Conservation (phyloP, 2,329 filamentous ascomycete genomes). For the Neopestalotiopsis sp. region DNA sequence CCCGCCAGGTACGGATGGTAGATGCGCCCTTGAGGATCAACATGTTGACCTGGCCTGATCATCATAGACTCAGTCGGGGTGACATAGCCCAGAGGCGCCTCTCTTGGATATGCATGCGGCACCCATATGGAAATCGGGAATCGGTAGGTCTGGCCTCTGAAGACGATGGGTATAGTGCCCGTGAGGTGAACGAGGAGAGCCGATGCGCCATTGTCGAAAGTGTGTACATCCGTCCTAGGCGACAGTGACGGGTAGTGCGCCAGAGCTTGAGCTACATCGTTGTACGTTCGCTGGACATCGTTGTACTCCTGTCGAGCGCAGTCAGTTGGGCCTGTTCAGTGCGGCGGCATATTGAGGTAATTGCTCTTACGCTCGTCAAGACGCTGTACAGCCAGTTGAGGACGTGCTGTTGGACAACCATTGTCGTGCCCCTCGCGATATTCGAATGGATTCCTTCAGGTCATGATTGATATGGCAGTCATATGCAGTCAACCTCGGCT, state of each 20-base stretch:
- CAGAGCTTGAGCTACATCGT: conserved; percentile 84
- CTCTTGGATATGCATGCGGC: conserved; percentile 85
- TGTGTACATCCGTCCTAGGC: conserved; percentile 93
- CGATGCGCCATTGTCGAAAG: conserved; percentile 86
- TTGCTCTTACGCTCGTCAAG: conserved; percentile 69
- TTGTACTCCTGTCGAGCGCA: conserved; percentile 76
- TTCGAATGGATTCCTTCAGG: not conserved
- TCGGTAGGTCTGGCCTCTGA: conserved; percentile 86
- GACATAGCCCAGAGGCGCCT: conserved; percentile 87
- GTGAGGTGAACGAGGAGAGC: conserved; percentile 85
- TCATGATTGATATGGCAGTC: not conserved
- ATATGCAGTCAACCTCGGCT: not conserved
- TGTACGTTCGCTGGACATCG: conserved; percentile 91
- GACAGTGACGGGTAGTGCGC: conserved; percentile 79
- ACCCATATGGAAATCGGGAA: conserved; percentile 95
- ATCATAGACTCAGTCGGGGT: conserved; percentile 87
- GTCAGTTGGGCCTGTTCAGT: conserved; percentile 15
- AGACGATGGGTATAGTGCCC: conserved; percentile 89
- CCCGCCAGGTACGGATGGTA: conserved; percentile 95
- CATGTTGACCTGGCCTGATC: conserved; percentile 90
- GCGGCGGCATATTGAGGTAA: conserved; percentile 2
- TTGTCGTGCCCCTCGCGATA: conserved; percentile 37
- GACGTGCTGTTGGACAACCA: conserved; percentile 85
- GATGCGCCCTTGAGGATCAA: conserved; percentile 88
- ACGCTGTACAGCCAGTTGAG: conserved; percentile 96